phyloP scores from a whole-genome alignment of 2,329 filamentous ascomycete species.

The Lecanosticta acicola region DNA sequence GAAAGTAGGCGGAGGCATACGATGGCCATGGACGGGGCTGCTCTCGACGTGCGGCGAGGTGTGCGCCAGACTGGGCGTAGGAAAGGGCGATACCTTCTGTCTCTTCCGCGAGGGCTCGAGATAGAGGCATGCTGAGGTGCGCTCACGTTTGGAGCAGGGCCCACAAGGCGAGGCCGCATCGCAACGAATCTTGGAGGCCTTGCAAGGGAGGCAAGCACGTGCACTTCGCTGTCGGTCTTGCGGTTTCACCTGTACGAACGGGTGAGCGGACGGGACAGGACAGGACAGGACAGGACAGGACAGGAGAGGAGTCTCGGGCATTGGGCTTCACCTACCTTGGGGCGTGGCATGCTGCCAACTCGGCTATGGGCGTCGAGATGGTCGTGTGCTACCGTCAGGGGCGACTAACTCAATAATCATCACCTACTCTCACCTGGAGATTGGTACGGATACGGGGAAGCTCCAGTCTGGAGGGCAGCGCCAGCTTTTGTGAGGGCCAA shows the following conservation, averaged over 20 bases:
- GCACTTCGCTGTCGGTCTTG: constrained; percentile 16
- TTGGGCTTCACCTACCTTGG: constrained; percentile 10
- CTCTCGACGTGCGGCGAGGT: constrained; percentile 14
- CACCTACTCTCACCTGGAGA: too few species aligned
- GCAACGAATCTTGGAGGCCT: constrained; percentile 22
- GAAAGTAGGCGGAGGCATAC: constrained; percentile 1
- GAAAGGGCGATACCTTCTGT: constrained; percentile 17
- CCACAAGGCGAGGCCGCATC: constrained; percentile 20
- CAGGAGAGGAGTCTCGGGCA: too few species aligned
- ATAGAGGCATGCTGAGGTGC: constrained; percentile 17
- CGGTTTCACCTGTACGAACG: constrained; percentile 9
- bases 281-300: not conserved
- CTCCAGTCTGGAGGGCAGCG: too few species aligned
- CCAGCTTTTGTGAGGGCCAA: too few species aligned
- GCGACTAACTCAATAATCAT: not conserved
- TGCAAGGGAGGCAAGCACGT: constrained; percentile 20
- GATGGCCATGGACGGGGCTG: constrained; percentile 1
- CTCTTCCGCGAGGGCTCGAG: constrained; percentile 19
- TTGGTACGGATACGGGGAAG: too few species aligned
- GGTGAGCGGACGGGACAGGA: not conserved
- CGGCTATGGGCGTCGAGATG: not conserved
- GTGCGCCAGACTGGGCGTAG: constrained; percentile 18
- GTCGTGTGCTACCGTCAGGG: not conserved
- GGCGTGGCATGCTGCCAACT: constrained; percentile 13
- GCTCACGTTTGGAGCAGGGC: constrained; percentile 18